phyloP scores from a whole-genome alignment of 176 grass and related monocot species.

The Ensete glaucum region DNA sequence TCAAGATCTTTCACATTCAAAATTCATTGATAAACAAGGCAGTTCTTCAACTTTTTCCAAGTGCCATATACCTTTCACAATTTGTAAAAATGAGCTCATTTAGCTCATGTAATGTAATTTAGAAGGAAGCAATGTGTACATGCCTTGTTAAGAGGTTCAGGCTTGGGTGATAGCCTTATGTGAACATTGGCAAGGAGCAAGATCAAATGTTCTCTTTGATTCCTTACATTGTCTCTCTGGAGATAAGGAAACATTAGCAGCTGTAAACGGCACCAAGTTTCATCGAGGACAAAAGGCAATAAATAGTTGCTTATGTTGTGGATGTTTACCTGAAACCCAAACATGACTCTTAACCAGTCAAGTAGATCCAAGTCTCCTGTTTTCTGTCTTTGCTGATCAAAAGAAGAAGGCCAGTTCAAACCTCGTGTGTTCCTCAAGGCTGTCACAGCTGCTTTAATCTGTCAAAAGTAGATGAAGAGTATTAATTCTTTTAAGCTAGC shows the following conservation, averaged over 20 bases:
- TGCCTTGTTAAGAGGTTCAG: constrained; percentile 85
- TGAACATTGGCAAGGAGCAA: constrained; percentile 85
- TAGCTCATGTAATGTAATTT: background rate
- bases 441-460: constrained; percentile 48
- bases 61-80: too few species aligned
- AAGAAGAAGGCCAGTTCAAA: constrained; percentile 72
- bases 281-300: background rate
- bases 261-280: background rate
- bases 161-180: constrained; percentile 69
- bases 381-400: constrained; percentile 78
- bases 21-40: too few species aligned
- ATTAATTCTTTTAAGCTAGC: background rate
- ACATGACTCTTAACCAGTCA: constrained; percentile 97
- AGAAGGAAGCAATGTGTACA: background rate
- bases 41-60: too few species aligned
- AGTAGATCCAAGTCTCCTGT: constrained; percentile 71
- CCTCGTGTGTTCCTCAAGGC: constrained; percentile 49
- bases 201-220: constrained; percentile 93
- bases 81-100: background rate
- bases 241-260: constrained; percentile 6
- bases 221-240: constrained; percentile 82
- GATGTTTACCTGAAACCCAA: constrained; percentile 87
- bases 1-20: too few species aligned
- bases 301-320: background rate
- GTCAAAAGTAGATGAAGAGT: background rate